phyloP scores from a whole-genome alignment of 2,329 filamentous ascomycete species.

The Fonsecaea multimorphosa region DNA sequence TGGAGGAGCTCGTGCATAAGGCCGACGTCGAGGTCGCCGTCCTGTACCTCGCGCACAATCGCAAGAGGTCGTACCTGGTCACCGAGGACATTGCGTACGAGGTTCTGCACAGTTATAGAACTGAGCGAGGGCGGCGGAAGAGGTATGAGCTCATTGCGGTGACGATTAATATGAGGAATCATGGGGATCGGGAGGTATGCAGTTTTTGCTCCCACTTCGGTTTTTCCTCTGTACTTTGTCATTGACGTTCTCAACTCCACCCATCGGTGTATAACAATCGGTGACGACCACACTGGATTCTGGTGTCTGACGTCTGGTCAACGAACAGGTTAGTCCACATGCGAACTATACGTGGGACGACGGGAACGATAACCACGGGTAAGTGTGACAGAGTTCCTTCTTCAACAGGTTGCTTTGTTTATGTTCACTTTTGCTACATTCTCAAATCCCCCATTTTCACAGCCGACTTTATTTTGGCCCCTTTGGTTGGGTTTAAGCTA shows the following conservation, averaged over 20 bases:
- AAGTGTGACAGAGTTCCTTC: neutral
- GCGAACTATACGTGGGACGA: constrained; percentile 13
- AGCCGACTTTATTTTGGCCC: neutral
- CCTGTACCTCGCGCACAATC: constrained; percentile 4
- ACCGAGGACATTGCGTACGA: constrained; percentile 7
- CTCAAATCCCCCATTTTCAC: too few relatives aligned
- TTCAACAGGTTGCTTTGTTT: neutral
- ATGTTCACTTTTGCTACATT: too few relatives aligned
- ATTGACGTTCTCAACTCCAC: too few relatives aligned
- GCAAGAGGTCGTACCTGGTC: neutral
- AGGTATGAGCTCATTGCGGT: neutral
- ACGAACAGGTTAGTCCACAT: constrained; percentile 6
- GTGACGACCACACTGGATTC: too few relatives aligned
- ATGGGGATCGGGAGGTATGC: constrained; percentile 4
- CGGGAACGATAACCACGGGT: constrained; percentile 12
- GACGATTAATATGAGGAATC: constrained; percentile 7
- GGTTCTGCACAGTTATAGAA: constrained; percentile 1
- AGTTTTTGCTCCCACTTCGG: too few relatives aligned
- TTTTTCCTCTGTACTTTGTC: too few relatives aligned
- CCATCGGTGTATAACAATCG: too few relatives aligned
- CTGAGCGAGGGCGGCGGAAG: neutral
- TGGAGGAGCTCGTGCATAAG: neutral
- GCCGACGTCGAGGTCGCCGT: neutral
- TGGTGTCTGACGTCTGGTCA: too few relatives aligned
- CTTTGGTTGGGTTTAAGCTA: neutral